These are phyloP conservation scores for Lentinula sp. DNA, from an alignment of 768 basidiomycete genomes.

Conservation along the genomic window DNA sequence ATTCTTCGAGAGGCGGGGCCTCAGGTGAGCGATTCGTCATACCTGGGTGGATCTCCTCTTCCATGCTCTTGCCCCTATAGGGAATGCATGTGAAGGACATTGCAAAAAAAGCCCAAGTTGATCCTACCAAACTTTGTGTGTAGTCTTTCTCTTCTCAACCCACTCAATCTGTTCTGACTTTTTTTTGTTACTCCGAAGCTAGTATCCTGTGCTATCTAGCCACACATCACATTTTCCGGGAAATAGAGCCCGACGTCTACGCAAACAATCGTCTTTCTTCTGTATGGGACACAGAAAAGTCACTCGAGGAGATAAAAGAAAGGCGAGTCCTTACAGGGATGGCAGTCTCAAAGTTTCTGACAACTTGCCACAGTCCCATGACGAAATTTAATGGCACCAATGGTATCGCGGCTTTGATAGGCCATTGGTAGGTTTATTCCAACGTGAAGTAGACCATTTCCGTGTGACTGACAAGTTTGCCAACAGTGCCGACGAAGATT, in stretches of 20 bases:
- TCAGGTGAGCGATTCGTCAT: conserved; percentile 6
- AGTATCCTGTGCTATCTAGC: conserved; percentile 26
- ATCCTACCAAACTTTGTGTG: conserved; percentile 22
- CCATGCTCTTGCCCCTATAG: background rate
- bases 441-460: background rate
- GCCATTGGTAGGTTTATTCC: conserved; percentile 9
- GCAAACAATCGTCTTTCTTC: conserved; percentile 25
- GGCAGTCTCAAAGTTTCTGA: background rate
- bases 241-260: conserved; percentile 23
- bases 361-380: background rate
- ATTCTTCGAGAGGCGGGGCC: conserved; percentile 25
- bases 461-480: background rate
- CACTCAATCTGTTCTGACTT: background rate
- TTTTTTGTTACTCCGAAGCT: conserved; percentile 11
- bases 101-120: conserved; percentile 14
- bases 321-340: conserved; percentile 9
- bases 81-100: conserved; percentile 24
- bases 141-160: background rate
- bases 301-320: conserved; percentile 11
- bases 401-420: conserved; percentile 11
- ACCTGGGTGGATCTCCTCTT: background rate
- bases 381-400: conserved; percentile 7
- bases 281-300: conserved; percentile 19
- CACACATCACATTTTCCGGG: conserved; percentile 25
- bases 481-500: conserved; percentile 1